phyloP scores from a whole-genome alignment of 176 grass and related monocot species.

The Oryza meridionalis region DNA sequence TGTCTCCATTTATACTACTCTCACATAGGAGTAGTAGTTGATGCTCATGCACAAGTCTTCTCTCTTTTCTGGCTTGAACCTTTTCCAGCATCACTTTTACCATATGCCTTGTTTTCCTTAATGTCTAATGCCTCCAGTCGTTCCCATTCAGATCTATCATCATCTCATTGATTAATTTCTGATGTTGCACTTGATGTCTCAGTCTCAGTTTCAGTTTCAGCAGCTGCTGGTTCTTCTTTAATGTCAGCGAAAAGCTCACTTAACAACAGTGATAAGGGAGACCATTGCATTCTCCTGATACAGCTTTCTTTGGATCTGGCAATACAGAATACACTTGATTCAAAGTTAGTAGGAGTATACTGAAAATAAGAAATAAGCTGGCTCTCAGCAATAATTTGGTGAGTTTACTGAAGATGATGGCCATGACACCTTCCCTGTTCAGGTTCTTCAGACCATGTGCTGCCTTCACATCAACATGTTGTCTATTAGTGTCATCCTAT shows the following conservation, averaged over 20 bases:
- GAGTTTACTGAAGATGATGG: slow-evolving; percentile 73
- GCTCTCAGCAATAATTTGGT: background rate
- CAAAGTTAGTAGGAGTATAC: slow-evolving; percentile 3
- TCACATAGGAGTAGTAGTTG: no score
- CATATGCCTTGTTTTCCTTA: slow-evolving; percentile 59
- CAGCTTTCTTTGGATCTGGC: slow-evolving; percentile 23
- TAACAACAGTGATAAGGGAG: slow-evolving; percentile 70
- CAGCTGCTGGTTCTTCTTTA: slow-evolving; percentile 65
- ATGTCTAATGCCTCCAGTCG: slow-evolving; percentile 48
- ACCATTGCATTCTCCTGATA: slow-evolving; percentile 74
- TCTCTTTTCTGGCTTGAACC: no score
- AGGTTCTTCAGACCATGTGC: slow-evolving; percentile 75
- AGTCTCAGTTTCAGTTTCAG: slow-evolving; percentile 36
- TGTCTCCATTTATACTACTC: no score
- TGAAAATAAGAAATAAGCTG: slow-evolving; percentile 26
- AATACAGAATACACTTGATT: slow-evolving; percentile 27
- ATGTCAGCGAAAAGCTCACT: slow-evolving; percentile 79
- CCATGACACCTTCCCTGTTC: slow-evolving; percentile 76
- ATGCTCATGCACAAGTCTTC: no score
- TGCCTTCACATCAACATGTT: slow-evolving; percentile 75
- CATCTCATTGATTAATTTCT: slow-evolving; percentile 39
- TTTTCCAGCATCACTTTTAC: slow-evolving; percentile 46
- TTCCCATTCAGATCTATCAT: slow-evolving; percentile 70
- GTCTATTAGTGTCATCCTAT: slow-evolving; percentile 68
- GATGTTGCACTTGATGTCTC: slow-evolving; percentile 35